Evolutionary conservation across 768 basidiomycete genomes (phyloP), one percentile per base, ranked within the genome.

Genomic region (Tephrocybe sp.): DNA sequence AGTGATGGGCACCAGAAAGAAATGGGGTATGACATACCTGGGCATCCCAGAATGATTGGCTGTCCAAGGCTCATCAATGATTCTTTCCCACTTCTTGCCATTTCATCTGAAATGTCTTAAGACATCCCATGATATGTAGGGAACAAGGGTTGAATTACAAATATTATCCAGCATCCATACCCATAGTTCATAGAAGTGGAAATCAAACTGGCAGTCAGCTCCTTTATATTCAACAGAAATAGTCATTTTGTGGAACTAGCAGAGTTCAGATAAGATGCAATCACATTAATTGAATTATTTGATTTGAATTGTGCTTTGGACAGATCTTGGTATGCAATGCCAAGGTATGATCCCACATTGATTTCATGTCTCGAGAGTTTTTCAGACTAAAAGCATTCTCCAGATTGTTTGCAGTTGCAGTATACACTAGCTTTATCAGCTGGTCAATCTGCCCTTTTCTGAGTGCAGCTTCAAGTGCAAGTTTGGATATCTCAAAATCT

Each of bases 1-100:
- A 43, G 12, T 39, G 48, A 48, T 14, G 3, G 4, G 15, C 15
- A 8, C 15, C 15, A 45, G 15, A n/a, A 7, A n/a, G 6, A 8
- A 36, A 36, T 36, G 15, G 15, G 34, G 6, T 7, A 52, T 30
- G 21, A 40, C 58, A 25, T 53, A 73, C 73, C 61, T 75, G 70
- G 4, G 67, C 57, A 4, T 71, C 56, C 73, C 73, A 75, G 21
- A 62, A 73, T 2, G 36, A 26, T 72, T 42, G 1, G 64, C 73
- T 8, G 69, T 72, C 65, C 71, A 73, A 3, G 73, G 72, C 39
- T 76, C 70, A 44, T 69, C 53, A 23, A 65, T 45, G 44, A 72
- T 66, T 0, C 62, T 54, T 8, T 55, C 50, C 32, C 58, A 72
- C 1, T 28, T 20, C 1, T 34, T n/a, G 0, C 61, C 65, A 51